phyloP scores from a whole-genome alignment of 2,329 filamentous ascomycete species.

The Westerdykella ornata region DNA sequence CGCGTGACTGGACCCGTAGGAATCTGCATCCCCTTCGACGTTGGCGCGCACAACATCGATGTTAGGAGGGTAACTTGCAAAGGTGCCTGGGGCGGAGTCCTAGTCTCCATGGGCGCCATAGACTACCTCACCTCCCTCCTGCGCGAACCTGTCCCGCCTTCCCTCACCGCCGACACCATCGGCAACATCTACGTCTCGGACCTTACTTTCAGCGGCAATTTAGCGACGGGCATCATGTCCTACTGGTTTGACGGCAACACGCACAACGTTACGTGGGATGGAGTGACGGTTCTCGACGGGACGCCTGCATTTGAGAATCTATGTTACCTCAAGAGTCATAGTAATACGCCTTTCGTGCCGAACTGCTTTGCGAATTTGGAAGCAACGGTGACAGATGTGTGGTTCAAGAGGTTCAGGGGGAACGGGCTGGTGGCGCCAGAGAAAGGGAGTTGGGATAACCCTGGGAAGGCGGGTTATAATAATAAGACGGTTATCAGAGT shows the following conservation, averaged over 20 bases:
- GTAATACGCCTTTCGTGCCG: neutral
- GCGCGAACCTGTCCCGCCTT: slow-evolving; percentile 34
- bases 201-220: slow-evolving; percentile 2
- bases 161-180: slow-evolving; percentile 18
- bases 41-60: slow-evolving; percentile 36
- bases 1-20: slow-evolving; percentile 2
- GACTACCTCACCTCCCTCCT: slow-evolving; percentile 30
- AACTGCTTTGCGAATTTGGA: neutral
- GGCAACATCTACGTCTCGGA: slow-evolving; percentile 14
- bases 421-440: neutral
- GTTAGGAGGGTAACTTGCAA: slow-evolving; percentile 43
- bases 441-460: neutral
- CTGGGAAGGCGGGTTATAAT: too few species aligned
- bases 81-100: slow-evolving; percentile 44
- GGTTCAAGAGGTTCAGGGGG: slow-evolving; percentile 3
- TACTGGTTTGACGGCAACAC: neutral
- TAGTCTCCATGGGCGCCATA: slow-evolving; percentile 39
- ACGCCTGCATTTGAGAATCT: neutral
- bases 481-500: too few species aligned
- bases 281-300: slow-evolving; percentile 4
- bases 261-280: slow-evolving; percentile 6
- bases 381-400: slow-evolving; percentile 1
- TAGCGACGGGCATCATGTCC: slow-evolving; percentile 3
- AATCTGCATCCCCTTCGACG: slow-evolving; percentile 42
- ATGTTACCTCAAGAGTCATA: slow-evolving; percentile 3